Evolutionary conservation across 768 basidiomycete species (phyloP).

Genomic region (Pleurotus platypus): DNA sequence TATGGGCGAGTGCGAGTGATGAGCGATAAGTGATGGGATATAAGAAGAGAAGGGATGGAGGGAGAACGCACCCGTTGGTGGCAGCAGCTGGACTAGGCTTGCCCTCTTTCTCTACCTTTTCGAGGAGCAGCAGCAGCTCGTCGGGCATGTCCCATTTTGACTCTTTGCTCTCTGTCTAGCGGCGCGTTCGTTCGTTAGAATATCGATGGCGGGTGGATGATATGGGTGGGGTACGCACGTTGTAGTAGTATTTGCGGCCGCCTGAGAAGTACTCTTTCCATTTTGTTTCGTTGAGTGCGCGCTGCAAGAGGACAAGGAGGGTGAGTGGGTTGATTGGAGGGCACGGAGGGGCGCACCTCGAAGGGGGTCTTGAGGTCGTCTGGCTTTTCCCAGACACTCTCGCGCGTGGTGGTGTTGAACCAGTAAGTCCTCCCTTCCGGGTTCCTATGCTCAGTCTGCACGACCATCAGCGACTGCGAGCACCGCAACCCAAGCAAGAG

Average conservation of each 20-base stretch:
- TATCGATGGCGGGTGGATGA: too few species aligned
- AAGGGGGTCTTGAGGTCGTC: slow-evolving; percentile 91
- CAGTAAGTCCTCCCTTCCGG: slow-evolving; percentile 98
- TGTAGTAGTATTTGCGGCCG: slow-evolving; percentile 88
- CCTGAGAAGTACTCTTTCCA: slow-evolving; percentile 98
- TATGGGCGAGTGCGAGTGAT: neutral
- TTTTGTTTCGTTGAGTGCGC: slow-evolving; percentile 82
- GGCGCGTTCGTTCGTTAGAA: too few species aligned
- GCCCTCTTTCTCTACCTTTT: slow-evolving; percentile 80
- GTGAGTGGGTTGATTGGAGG: neutral
- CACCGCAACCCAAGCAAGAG: neutral
- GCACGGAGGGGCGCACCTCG: slow-evolving; percentile 52
- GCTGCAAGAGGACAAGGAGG: slow-evolving; percentile 35
- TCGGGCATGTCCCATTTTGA: slow-evolving; percentile 99
- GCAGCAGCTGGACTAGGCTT: slow-evolving; percentile 21
- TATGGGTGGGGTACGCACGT: slow-evolving; percentile 30
- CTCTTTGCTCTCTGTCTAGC: slow-evolving; percentile 80
- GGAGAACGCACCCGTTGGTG: slow-evolving; percentile 13
- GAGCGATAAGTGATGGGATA: neutral
- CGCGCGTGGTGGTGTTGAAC: slow-evolving; percentile 86
- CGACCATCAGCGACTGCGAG: neutral
- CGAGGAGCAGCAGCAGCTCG: slow-evolving; percentile 79
- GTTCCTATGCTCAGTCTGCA: slow-evolving; percentile 89
- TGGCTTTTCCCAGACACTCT: slow-evolving; percentile 98
- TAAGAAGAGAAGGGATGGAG: neutral